A percentile compares a stretch with the other conserved stretches of the same genome.
phyloP scores from a whole-genome alignment of 129 eudicot species.

The Arctium lappa region DNA sequence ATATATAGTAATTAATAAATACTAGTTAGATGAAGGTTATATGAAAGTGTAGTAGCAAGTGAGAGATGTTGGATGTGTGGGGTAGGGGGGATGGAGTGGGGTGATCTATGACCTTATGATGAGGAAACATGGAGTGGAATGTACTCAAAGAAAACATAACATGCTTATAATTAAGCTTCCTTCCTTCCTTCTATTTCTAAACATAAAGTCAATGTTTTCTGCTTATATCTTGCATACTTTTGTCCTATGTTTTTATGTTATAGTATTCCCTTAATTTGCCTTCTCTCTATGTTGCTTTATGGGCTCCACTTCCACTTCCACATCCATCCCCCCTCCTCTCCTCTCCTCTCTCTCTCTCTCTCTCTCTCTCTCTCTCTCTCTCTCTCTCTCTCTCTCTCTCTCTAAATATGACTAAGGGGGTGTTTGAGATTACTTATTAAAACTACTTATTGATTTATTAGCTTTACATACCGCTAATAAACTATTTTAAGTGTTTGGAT shows the following conservation, averaged over 20 bases:
- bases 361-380: no score
- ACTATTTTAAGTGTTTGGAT: no score
- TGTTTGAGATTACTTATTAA: no score
- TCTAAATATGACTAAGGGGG: no score
- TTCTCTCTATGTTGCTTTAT: slow-evolving; percentile 13
- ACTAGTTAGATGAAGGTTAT: neutral
- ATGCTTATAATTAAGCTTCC: slow-evolving; percentile 25
- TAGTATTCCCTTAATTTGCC: slow-evolving; percentile 12
- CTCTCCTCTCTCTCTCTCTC: no score
- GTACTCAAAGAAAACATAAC: slow-evolving; percentile 77
- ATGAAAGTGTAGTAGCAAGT: neutral
- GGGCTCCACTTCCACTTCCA: slow-evolving; percentile 21
- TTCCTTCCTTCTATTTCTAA: neutral
- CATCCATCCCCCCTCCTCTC: neutral
- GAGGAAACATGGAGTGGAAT: slow-evolving; percentile 57
- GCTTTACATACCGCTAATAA: no score
- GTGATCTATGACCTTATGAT: slow-evolving; percentile 37
- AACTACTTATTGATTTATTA: no score
- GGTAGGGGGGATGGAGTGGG: slow-evolving; percentile 29
- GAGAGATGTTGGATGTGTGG: neutral
- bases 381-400: no score
- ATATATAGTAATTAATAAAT: neutral
- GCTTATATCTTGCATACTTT: slow-evolving; percentile 7
- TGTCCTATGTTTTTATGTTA: slow-evolving; percentile 16
- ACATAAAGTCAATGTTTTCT: slow-evolving; percentile 55